Evolutionary conservation across 2,329 filamentous ascomycete species (phyloP), one percentile per base, ranked within the genome.

Genomic region (Acarospora socialis): DNA sequence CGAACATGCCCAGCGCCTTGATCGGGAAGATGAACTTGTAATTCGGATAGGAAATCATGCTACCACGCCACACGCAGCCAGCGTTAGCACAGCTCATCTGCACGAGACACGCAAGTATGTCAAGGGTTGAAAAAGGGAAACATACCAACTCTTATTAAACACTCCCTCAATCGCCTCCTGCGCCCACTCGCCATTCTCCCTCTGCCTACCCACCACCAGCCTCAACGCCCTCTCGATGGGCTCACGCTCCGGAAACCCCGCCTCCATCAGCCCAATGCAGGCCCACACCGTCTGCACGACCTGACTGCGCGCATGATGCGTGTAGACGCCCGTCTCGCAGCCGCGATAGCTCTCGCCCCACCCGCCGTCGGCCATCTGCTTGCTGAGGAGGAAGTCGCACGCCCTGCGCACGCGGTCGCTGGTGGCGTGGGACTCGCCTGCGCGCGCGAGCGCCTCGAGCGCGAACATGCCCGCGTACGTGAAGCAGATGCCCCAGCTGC

Each of bases 21-120:
- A 95, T 80, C 1, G 87, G 77, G 57, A 94, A 98, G 36, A 79
- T 81, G 54, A 93, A 90, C 63, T 95, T 98, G 66, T 98, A 98
- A 64, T 98, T 98, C 25, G 87, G 87, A 51, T 98, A 98, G 1
- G 83, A 90, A 43, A 98, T 98, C 83, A 94, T 95, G 65, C 74
- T 77, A 47, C 7, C 7, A 14, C 8, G 37, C 16, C 35, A 28
- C 15, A 10, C 20, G 18, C 30, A 18, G 37, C 49, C 38, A 52
- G 47, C 20, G 34, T 45, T 25, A 41, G 35, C 35, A 32, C 24
- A 22, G 38, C 32, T 33, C 22, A 38, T 20, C 14, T 33, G n/a
- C 19, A 18, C n/a, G 24, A 7, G n/a, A 30, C 13, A 15, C 12
- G 9, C 19, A 17, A 16, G 18, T 4, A 32, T 14, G 21, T 21